Conservation (phyloP, 177 flowering plant genomes). For the Tripterygium wilfordii region DNA sequence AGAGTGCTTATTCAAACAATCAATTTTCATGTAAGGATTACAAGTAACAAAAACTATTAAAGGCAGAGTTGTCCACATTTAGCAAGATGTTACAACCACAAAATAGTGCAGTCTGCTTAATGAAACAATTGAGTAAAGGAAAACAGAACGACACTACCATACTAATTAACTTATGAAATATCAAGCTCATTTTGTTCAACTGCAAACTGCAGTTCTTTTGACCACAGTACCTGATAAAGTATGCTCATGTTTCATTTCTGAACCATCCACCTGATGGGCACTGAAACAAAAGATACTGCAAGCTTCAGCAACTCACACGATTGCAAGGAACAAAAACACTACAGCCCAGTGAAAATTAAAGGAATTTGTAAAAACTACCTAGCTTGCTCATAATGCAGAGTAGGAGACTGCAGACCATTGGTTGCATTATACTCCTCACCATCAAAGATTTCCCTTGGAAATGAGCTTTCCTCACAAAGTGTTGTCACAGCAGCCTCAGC, state of each 20-base stretch:
- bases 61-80: too few relatives aligned
- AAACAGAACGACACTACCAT: too few relatives aligned
- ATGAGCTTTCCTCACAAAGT: conserved; percentile 58
- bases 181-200: neutral
- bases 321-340: neutral
- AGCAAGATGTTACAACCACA: too few relatives aligned
- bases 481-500: conserved; percentile 73
- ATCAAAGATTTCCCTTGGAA: conserved; percentile 52
- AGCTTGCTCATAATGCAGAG: conserved; percentile 20
- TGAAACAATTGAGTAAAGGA: too few relatives aligned
- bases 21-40: too few relatives aligned
- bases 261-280: conserved; percentile 19
- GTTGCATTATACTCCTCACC: conserved; percentile 19
- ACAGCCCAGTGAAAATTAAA: neutral
- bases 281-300: conserved; percentile 16
- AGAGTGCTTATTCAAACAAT: too few relatives aligned
- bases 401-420: conserved; percentile 18
- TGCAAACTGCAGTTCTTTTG: too few relatives aligned
- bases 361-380: conserved; percentile 31
- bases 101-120: too few relatives aligned
- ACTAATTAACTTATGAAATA: neutral
- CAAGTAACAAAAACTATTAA: too few relatives aligned
- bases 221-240: conserved; percentile 27
- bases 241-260: conserved; percentile 23
- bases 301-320: neutral